Evolutionary conservation across 1,284 basidiomycete species (phyloP), one percentile per base, ranked within the genome.

Genomic region (Volvariella surrecta): DNA sequence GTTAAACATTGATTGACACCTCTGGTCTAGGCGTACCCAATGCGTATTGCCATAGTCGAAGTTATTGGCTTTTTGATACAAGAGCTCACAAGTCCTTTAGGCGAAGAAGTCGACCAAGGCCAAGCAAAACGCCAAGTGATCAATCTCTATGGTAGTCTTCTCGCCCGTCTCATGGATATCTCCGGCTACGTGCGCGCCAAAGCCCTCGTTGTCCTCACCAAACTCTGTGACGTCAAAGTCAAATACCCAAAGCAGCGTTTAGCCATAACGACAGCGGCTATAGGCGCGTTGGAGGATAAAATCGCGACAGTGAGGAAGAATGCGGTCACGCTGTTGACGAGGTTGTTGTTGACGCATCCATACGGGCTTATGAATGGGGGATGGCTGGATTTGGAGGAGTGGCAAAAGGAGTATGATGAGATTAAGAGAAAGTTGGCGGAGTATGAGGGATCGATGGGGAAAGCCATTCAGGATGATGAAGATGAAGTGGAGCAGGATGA

Each of bases 21-120:
- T 39, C 18, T 50, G 30, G 46, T 45, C 17, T 48, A 93, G 88
- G 86, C 91, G 0, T 96, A 98, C 56, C 90, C 92, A 0, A 95
- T 99, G 82, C 88, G 96, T 30, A 89, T 93, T 68, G 89, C 89
- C 1, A 73, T 96, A 44, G 78, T 96, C 39, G 92, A 95, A 59
- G 76, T 93, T 46, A 79, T 95, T 31, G 89, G 89, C 3, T 67
- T 71, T 40, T 74, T 95, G 45, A 90, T 96, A 55, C 70, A 73
- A 32, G 87, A 94, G 52, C 74, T 95, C 6, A 76, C 84, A 0
- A 61, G 64, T 37, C 71, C 74, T 1, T 8, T 35, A 8, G 73
- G 75, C 34, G 78, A 76, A 24, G 69, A 70, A 9, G 67, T 71
- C 44, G 72, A 70, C 22, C 76, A 83, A 48, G 34, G 18, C 7